Percentiles rank a stretch among this genome's conserved stretches.
Evolutionary conservation across 1,284 basidiomycete genomes (phyloP).

Genomic region (Trichosporon inkin): DNA sequence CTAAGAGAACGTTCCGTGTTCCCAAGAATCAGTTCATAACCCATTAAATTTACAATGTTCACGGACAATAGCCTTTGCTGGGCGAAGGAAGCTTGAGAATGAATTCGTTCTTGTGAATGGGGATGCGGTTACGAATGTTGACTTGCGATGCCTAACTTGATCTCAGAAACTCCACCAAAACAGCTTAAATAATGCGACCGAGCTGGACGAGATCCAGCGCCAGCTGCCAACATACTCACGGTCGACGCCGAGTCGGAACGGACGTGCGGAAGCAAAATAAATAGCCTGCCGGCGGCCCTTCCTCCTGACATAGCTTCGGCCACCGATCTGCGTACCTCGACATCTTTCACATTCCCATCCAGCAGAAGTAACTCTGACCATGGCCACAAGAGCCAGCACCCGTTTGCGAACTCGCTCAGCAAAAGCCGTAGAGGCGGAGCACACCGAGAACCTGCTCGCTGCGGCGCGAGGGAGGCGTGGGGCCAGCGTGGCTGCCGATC

Average conservation of each 20-base stretch:
- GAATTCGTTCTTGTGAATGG: no score
- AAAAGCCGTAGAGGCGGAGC: slow-evolving; percentile 31
- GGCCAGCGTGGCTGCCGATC: background rate
- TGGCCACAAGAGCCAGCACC: slow-evolving; percentile 23
- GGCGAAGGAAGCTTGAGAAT: no score
- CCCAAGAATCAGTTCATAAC: background rate
- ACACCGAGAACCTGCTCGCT: slow-evolving; percentile 27
- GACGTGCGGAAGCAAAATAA: no score
- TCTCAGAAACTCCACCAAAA: no score
- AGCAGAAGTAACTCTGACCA: background rate
- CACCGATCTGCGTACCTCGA: background rate
- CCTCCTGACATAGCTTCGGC: background rate
- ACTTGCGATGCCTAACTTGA: no score
- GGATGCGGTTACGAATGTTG: no score
- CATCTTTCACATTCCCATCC: background rate
- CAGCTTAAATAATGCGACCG: no score
- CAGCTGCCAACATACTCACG: background rate
- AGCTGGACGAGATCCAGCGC: no score
- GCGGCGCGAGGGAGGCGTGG: background rate
- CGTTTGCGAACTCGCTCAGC: slow-evolving; percentile 31
- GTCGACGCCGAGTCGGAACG: no score
- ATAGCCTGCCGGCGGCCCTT: background rate
- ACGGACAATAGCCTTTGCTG: background rate
- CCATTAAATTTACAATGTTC: background rate
- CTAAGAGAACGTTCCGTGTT: background rate